These are phyloP conservation scores for Chaetomium sp. DNA, from an alignment of 2,329 filamentous ascomycete species.

Conservation along the genomic window DNA sequence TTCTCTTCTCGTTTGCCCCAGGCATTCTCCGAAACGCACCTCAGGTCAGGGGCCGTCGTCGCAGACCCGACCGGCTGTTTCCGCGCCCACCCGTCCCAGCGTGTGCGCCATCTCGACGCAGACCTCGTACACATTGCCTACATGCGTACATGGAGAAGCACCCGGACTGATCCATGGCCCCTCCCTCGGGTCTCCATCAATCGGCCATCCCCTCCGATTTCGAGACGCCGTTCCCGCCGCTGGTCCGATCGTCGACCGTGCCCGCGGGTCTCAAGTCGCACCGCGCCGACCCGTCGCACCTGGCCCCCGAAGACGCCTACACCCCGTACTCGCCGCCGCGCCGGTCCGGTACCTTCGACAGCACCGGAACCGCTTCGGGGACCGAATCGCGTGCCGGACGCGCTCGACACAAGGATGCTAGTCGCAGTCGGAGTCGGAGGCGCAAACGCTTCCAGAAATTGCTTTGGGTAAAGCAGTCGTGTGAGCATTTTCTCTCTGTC, in stretches of 20 bases:
- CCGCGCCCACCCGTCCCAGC: background rate
- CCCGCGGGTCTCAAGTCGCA: conserved; percentile 31
- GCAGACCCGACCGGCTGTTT: background rate
- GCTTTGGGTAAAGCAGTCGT: conserved; percentile 95
- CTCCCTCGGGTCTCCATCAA: conserved; percentile 27
- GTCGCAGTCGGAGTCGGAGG: conserved; percentile 56
- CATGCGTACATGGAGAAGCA: conserved; percentile 7
- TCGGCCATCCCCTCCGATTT: conserved; percentile 25
- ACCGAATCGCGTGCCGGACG: conserved; percentile 34
- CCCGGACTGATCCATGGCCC: conserved; percentile 25
- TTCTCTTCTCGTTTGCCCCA: background rate
- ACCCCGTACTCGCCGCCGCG: conserved; percentile 56
- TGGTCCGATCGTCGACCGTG: conserved; percentile 37
- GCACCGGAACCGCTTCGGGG: conserved; percentile 27
- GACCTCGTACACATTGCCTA: background rate
- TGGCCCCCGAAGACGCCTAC: conserved; percentile 82
- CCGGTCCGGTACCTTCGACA: conserved; percentile 38
- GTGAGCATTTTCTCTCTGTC: conserved; percentile 42
- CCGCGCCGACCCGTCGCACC: conserved; percentile 56
- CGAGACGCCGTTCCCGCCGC: conserved; percentile 24
- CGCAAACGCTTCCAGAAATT: conserved; percentile 88
- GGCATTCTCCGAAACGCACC: background rate
- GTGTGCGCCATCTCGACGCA: background rate
- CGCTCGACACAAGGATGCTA: conserved; percentile 46
- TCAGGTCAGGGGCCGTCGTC: background rate